Evolutionary conservation across 345 rosid species (phyloP), one percentile per base, ranked within the genome.

Genomic region (Corchorus olitorius): DNA sequence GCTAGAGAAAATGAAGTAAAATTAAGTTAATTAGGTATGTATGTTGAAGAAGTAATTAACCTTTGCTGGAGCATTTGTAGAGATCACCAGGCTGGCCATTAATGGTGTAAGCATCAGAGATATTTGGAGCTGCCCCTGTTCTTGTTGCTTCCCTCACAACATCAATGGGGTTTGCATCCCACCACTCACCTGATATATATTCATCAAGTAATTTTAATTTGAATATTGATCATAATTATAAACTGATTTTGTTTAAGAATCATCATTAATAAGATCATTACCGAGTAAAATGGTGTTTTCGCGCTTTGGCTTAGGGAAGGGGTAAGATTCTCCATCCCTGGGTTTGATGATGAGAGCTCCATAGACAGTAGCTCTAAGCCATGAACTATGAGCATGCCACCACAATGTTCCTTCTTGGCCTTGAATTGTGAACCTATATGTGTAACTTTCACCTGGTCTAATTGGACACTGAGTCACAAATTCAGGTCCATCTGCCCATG

Each of bases 381-480:
- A 95, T 0, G 98, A 90, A 81, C 99, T 95, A 22, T 95, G 99
- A 60, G 98, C 98, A 71, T 95, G 99, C 99, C 99, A 95, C 99
- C 99, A 95, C 14, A 95, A 52, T 1, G 99, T 95, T n/a, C 99
- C 99, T 79, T 86, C 93, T 82, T 95, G 98, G 1, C 94, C 97
- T 81, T 91, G 83, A 76, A 95, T 83, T 1, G 94, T 95, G 52
- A 93, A 95, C 80, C 94, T 88, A 82, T 95, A 93, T 0, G 92
- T 90, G 86, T 88, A 95, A 67, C 90, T 95, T 5, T 85, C 77
- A 61, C 97, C 98, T 1, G 99, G 99, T 80, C 94, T 84, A 63
- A 95, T 92, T 4, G 99, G 99, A 45, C 99, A 95, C 65, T 95
- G 99, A 2, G 99, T 95, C 77, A 95, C 92, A 20, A 88, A 92